Evolutionary conservation across 2,329 filamentous ascomycete genomes (phyloP).

Genomic region (Calonectria henricotiae): DNA sequence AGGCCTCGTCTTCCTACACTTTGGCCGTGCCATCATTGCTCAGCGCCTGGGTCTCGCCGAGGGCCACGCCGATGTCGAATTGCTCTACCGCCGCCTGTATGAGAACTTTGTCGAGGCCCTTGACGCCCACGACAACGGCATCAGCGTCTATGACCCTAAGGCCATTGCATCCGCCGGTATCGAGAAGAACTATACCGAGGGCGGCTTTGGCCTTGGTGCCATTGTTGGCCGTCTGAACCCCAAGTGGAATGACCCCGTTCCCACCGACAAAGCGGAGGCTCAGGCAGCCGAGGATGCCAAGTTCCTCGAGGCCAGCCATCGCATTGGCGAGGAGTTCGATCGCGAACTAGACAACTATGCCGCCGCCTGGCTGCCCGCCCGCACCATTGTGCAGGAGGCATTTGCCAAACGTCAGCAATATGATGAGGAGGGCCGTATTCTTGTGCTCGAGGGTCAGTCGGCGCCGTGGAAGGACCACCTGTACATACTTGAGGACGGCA

Average conservation of each 20-base stretch:
- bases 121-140: conserved; percentile 97
- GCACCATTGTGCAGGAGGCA: conserved; percentile 82
- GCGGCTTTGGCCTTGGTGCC: conserved; percentile 87
- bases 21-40: conserved; percentile 87
- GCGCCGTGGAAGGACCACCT: conserved; percentile 98
- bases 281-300: conserved; percentile 86
- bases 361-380: conserved; percentile 88
- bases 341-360: conserved; percentile 84
- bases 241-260: conserved; percentile 80
- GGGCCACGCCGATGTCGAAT: conserved; percentile 77
- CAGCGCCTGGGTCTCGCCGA: conserved; percentile 67
- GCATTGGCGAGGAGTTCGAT: conserved; percentile 92
- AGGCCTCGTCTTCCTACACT: conserved; percentile 96
- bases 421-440: conserved; percentile 83
- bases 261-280: conserved; percentile 67
- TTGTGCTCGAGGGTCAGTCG: conserved; percentile 83
- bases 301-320: conserved; percentile 83
- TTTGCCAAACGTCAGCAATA: conserved; percentile 79
- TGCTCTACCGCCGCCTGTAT: conserved; percentile 93
- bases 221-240: conserved; percentile 87
- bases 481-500: conserved; percentile 84
- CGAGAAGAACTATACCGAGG: conserved; percentile 86
- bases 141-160: conserved; percentile 84
- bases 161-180: conserved; percentile 80
- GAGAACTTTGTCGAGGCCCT: conserved; percentile 94